These are phyloP conservation scores for Phytophthora kernoviae DNA, from an alignment of 352 stramenopile species.

Conservation along the genomic window DNA sequence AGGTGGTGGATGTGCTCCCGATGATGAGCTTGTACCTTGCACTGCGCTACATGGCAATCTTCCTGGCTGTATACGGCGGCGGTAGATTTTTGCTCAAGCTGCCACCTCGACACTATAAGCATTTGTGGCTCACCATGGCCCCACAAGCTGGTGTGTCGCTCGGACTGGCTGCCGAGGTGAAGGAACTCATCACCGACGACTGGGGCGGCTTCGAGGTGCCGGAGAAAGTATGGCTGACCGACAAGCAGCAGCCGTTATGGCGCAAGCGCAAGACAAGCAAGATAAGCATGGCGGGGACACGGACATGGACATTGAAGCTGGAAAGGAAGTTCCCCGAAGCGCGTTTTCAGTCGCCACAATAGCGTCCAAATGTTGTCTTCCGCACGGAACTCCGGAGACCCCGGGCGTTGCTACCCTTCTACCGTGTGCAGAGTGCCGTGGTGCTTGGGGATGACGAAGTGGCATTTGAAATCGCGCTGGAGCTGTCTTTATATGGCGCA, in stretches of 20 bases:
- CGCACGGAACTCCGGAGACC: constrained; percentile 37
- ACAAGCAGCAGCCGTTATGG: constrained; percentile 17
- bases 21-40: constrained; percentile 68
- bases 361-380: constrained; percentile 17
- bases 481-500: constrained; percentile 65
- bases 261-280: constrained; percentile 7
- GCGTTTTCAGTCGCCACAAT: constrained; percentile 19
- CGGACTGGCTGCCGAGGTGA: constrained; percentile 62
- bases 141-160: constrained; percentile 70
- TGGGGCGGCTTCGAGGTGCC: constrained; percentile 56
- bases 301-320: constrained; percentile 18
- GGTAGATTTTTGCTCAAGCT: constrained; percentile 67
- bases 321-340: constrained; percentile 7
- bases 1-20: constrained; percentile 58
- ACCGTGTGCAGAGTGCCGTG: constrained; percentile 51
- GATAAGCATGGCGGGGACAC: constrained; percentile 5
- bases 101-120: constrained; percentile 58
- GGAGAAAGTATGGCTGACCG: constrained; percentile 50
- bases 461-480: constrained; percentile 64
- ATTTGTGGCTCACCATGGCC: constrained; percentile 74
- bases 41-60: constrained; percentile 66
- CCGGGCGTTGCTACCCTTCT: constrained; percentile 47
- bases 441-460: constrained; percentile 65
- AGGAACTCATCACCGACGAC: constrained; percentile 53
- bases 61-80: constrained; percentile 53